Percentiles rank a stretch among this genome's conserved stretches.
Conservation (phyloP, 306 rosid species). For the Cucumis hystrix region DNA sequence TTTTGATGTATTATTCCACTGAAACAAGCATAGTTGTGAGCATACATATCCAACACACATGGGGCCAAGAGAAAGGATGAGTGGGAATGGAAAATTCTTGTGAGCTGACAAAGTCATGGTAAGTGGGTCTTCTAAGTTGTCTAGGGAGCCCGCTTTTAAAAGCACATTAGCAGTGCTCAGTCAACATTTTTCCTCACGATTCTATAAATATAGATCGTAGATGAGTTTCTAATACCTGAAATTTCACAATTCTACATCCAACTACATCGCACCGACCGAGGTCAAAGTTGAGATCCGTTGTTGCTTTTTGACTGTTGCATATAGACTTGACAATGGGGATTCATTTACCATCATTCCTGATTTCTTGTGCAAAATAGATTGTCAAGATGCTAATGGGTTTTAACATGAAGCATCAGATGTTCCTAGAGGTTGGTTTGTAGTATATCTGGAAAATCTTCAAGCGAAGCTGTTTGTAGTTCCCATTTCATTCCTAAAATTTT, state of each 20-base stretch:
- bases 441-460: constrained; percentile 22
- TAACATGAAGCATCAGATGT: constrained; percentile 8
- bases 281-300: neutral
- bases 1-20: neutral
- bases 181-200: neutral
- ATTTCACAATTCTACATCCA: neutral
- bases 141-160: neutral
- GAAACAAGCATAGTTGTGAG: neutral
- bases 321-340: neutral
- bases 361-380: neutral
- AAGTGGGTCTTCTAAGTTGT: neutral
- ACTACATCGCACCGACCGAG: neutral
- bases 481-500: constrained; percentile 11
- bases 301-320: neutral
- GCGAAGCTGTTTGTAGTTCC: constrained; percentile 21
- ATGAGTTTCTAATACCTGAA: neutral
- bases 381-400: neutral
- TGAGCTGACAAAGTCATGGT: neutral
- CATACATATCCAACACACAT: neutral
- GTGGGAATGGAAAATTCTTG: neutral
- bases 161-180: neutral
- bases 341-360: neutral
- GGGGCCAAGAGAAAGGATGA: neutral
- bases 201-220: neutral
- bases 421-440: constrained; percentile 18